phyloP scores from a whole-genome alignment of 192 early-diverging fungal genomes.

The Geranomyces variabilis region DNA sequence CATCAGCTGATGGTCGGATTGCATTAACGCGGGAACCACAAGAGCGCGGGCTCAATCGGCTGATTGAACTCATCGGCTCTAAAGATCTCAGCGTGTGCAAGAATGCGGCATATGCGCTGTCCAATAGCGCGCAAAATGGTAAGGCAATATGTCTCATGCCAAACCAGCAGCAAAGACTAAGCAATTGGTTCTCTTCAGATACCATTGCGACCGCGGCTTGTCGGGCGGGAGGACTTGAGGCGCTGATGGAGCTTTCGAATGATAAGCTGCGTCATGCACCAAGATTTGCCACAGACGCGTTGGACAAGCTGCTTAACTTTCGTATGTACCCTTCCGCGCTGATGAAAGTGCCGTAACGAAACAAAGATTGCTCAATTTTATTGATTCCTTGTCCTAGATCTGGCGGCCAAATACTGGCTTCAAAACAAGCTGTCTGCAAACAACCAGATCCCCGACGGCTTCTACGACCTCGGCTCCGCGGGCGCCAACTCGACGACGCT shows the following conservation, averaged over 20 bases:
- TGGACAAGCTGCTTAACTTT: conserved; percentile 60
- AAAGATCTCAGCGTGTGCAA: conserved; percentile 53
- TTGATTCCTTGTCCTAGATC: conserved; percentile 32
- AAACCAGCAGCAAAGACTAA: not conserved
- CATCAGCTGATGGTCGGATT: conserved; percentile 42
- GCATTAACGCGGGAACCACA: conserved; percentile 41
- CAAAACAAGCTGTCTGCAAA: conserved; percentile 42
- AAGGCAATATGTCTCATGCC: not conserved
- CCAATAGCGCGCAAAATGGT: conserved; percentile 51
- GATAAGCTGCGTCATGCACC: conserved; percentile 45
- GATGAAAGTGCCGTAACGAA: not conserved
- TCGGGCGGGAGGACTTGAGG: conserved; percentile 52
- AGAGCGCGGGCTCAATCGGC: conserved; percentile 30
- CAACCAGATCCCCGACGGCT: conserved; percentile 54
- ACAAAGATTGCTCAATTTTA: conserved; percentile 9
- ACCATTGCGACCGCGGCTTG: conserved; percentile 51
- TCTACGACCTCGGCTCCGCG: conserved; percentile 62
- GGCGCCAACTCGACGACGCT: conserved; percentile 37
- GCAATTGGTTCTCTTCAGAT: conserved; percentile 29
- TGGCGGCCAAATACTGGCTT: conserved; percentile 64
- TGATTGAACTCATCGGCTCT: conserved; percentile 48
- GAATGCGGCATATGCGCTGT: conserved; percentile 57
- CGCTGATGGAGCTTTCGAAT: conserved; percentile 45
- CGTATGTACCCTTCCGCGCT: conserved; percentile 31
- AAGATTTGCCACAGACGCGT: conserved; percentile 57